A percentile compares a stretch with the other conserved stretches of the same genome.
These are phyloP conservation scores for Eudorina sp. DNA, from an alignment of 139 green algal genomes.

Conservation along the genomic window DNA sequence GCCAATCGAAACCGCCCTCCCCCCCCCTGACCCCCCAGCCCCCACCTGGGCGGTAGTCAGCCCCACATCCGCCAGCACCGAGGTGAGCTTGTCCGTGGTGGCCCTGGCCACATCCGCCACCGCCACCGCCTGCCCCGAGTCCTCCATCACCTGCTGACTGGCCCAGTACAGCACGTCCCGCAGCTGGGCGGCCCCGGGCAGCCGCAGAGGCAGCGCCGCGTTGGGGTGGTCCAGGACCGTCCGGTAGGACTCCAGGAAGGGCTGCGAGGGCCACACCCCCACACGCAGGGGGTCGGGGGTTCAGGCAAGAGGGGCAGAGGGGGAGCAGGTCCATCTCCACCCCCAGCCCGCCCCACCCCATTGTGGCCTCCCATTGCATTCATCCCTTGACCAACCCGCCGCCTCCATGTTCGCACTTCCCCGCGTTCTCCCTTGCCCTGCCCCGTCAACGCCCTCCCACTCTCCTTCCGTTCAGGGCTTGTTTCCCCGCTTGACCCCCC, in stretches of 20 bases:
- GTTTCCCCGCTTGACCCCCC: too few relatives aligned
- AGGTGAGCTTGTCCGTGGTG: not conserved
- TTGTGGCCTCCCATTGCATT: too few relatives aligned
- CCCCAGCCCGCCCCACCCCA: too few relatives aligned
- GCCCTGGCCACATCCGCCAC: not conserved
- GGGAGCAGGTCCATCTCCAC: too few relatives aligned
- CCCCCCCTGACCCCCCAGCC: too few relatives aligned
- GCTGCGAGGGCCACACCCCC: too few relatives aligned
- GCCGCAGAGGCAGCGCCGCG: conserved; percentile 25
- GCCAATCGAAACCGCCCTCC: not conserved
- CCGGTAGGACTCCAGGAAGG: not conserved
- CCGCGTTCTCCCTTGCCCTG: too few relatives aligned
- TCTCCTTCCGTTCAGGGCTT: not conserved
- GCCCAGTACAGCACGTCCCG: not conserved
- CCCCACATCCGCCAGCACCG: not conserved
- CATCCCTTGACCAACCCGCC: too few relatives aligned
- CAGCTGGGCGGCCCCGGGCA: not conserved
- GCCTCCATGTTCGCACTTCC: too few relatives aligned
- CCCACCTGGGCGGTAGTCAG: not conserved
- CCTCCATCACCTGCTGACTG: not conserved
- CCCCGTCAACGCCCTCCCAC: not conserved
- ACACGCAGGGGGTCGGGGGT: not conserved
- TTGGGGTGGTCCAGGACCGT: not conserved
- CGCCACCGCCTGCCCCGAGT: not conserved
- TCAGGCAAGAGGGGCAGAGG: not conserved